A percentile compares a stretch with the other conserved stretches of the same genome.
phyloP scores from a whole-genome alignment of 2,329 filamentous ascomycete species.

The Sporothrix phasma region DNA sequence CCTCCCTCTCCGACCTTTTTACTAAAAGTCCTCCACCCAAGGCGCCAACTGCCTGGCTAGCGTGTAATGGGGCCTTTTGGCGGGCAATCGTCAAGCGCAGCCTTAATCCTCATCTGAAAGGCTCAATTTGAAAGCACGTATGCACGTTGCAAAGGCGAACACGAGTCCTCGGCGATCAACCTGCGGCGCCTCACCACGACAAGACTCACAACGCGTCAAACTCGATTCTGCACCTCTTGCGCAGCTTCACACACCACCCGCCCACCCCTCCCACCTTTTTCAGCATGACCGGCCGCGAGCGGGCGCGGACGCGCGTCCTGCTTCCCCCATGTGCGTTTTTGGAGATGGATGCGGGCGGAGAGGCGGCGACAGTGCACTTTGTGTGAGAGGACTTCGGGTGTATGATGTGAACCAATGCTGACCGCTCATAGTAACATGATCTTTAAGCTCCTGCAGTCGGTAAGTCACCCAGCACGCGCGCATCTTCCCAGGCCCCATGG shows the following conservation, averaged over 20 bases:
- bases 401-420: background rate
- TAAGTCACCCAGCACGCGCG: slow-evolving; percentile 6
- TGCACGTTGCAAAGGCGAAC: background rate
- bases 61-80: background rate
- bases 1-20: slow-evolving; percentile 5
- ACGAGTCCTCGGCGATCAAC: background rate
- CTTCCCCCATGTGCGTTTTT: slow-evolving; percentile 41
- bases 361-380: background rate
- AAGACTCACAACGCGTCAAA: background rate
- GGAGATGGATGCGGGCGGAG: background rate
- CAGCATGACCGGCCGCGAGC: slow-evolving; percentile 48
- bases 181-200: background rate
- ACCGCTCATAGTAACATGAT: slow-evolving; percentile 55
- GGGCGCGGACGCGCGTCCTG: slow-evolving; percentile 50
- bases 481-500: too few relatives aligned
- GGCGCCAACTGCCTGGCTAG: background rate
- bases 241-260: background rate
- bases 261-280: too few relatives aligned
- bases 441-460: slow-evolving; percentile 74
- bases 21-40: background rate
- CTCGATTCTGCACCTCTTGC: too few relatives aligned
- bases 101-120: background rate
- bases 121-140: background rate
- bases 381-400: background rate
- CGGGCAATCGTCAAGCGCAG: background rate